A percentile compares a stretch with the other conserved stretches of the same genome.
Evolutionary conservation across 331 rosid genomes (phyloP).

Genomic region (Quercus lobata): DNA sequence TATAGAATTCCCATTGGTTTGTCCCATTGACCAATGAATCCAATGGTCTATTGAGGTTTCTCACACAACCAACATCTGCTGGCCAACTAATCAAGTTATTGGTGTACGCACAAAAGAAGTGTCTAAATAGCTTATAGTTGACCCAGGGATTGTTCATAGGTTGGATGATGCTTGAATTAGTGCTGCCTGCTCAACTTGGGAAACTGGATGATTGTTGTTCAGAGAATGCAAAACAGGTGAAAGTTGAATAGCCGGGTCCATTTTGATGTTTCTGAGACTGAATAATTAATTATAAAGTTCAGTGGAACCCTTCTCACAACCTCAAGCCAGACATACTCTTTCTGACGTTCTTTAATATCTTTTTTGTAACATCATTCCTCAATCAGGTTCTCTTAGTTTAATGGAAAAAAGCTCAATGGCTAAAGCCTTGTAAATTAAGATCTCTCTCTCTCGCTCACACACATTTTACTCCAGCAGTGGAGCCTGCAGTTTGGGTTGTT

Average conservation of each 20-base stretch:
- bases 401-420: not conserved
- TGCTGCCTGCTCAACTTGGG: not conserved
- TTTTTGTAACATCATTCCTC: not conserved
- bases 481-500: not conserved
- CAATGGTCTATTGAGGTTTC: not conserved
- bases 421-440: not conserved
- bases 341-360: not conserved
- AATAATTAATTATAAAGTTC: not conserved
- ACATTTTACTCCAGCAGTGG: not conserved
- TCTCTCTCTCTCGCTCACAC: not conserved
- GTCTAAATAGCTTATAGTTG: not conserved
- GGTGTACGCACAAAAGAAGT: not conserved
- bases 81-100: not conserved
- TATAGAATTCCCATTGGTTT: constrained; percentile 32
- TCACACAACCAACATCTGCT: not conserved
- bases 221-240: not conserved
- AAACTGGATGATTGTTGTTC: not conserved
- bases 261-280: not conserved
- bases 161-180: not conserved
- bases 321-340: not conserved
- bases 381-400: not conserved
- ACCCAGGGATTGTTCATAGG: not conserved
- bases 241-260: not conserved
- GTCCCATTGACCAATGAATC: constrained; percentile 1
- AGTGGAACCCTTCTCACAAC: not conserved